Percentiles rank a stretch among this genome's conserved stretches.
Evolutionary conservation across 108 stramenopile genomes (phyloP).

Genomic region (Epipyxis sp.): DNA sequence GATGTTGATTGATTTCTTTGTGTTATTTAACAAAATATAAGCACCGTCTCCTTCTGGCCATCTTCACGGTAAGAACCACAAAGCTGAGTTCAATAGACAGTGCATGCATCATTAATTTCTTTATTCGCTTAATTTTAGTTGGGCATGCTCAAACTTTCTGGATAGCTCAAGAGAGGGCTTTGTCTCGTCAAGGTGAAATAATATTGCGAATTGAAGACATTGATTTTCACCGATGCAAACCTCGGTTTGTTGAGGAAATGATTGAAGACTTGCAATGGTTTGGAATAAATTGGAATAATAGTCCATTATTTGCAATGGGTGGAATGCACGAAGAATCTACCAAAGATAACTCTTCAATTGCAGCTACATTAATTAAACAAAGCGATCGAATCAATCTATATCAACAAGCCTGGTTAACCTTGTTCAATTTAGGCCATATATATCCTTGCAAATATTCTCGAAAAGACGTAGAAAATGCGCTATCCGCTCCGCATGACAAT

Average conservation of each 20-base stretch:
- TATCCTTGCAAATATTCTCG: slow-evolving; percentile 13
- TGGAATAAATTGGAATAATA: slow-evolving; percentile 5
- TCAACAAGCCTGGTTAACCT: slow-evolving; percentile 8
- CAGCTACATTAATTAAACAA: background rate
- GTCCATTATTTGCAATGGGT: too few relatives aligned
- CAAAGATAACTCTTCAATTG: background rate
- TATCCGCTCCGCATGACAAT: slow-evolving; percentile 27
- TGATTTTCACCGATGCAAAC: slow-evolving; percentile 17
- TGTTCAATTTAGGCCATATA: slow-evolving; percentile 9
- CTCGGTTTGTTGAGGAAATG: background rate
- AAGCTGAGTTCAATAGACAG: background rate
- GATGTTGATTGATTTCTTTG: too few relatives aligned
- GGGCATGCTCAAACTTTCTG: slow-evolving; percentile 33
- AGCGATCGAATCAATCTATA: background rate
- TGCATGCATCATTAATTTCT: background rate
- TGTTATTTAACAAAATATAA: too few relatives aligned
- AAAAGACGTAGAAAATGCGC: slow-evolving; percentile 17
- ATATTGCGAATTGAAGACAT: slow-evolving; percentile 28
- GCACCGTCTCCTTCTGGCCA: slow-evolving; percentile 29
- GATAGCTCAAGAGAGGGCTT: slow-evolving; percentile 15
- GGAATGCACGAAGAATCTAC: background rate
- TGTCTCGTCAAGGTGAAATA: background rate
- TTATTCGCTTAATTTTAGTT: background rate
- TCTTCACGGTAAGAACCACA: slow-evolving; percentile 1
- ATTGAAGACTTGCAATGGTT: slow-evolving; percentile 29